A percentile compares a stretch with the other conserved stretches of the same genome.
These are phyloP conservation scores for Lentinula sp. DNA, from an alignment of 768 basidiomycete genomes.

Conservation along the genomic window DNA sequence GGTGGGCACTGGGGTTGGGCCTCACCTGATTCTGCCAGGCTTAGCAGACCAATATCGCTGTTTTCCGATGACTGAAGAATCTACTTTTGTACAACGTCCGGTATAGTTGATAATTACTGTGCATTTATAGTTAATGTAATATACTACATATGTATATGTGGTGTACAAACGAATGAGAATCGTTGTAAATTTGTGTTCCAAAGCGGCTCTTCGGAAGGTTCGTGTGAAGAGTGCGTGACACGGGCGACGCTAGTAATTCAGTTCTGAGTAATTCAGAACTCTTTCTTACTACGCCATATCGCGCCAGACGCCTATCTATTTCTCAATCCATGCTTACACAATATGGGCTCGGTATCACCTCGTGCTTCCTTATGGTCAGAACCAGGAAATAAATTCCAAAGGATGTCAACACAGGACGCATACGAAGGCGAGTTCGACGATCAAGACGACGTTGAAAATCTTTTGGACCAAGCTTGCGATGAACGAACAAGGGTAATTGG, in stretches of 20 bases:
- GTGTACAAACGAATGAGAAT: too few relatives aligned
- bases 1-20: slow-evolving; percentile 1
- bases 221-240: too few relatives aligned
- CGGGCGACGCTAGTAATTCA: too few relatives aligned
- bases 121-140: too few relatives aligned
- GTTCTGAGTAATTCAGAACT: background rate
- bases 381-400: background rate
- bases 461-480: background rate
- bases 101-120: too few relatives aligned
- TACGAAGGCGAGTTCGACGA: background rate
- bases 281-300: background rate
- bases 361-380: background rate
- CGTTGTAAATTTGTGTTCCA: too few relatives aligned
- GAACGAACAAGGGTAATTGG: slow-evolving; percentile 1
- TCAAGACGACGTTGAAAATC: background rate
- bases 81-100: too few relatives aligned
- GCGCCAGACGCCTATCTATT: background rate
- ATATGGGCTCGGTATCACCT: background rate
- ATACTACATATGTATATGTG: too few relatives aligned
- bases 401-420: background rate
- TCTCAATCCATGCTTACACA: background rate
- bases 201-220: too few relatives aligned
- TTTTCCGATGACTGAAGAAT: slow-evolving; percentile 3
- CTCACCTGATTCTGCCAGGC: slow-evolving; percentile 3
- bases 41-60: slow-evolving; percentile 1